These are phyloP conservation scores for Sporothrix inflata DNA, from an alignment of 2,329 filamentous ascomycete species.

Conservation along the genomic window DNA sequence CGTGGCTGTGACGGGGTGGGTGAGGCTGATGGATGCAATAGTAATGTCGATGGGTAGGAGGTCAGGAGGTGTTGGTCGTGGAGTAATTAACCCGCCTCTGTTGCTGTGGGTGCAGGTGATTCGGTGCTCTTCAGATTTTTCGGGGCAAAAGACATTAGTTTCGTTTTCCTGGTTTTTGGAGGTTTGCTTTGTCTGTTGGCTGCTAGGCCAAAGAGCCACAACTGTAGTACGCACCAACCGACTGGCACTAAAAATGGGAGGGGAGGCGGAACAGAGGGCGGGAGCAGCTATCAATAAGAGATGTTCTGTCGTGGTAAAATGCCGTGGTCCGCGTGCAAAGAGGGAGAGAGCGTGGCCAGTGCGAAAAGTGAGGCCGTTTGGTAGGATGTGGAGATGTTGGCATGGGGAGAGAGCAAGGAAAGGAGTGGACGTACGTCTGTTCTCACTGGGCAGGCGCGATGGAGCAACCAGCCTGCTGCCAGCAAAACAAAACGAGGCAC, in stretches of 20 bases:
- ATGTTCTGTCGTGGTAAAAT: not conserved
- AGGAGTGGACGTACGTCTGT: constrained; percentile 16
- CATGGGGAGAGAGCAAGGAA: not conserved
- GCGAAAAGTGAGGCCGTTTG: constrained; percentile 12
- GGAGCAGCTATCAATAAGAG: not conserved
- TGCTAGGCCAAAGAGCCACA: not conserved
- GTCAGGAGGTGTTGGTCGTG: not conserved
- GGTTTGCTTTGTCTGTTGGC: constrained; percentile 7
- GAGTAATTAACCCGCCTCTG: constrained; percentile 2
- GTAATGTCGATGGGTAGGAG: not conserved
- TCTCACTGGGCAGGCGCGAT: constrained; percentile 29
- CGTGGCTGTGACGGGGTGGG: not conserved
- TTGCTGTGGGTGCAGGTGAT: constrained; percentile 14
- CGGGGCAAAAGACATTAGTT: constrained; percentile 16
- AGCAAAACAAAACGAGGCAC: constrained; percentile 26
- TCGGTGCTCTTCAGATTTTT: constrained; percentile 23
- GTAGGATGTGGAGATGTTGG: constrained; percentile 17
- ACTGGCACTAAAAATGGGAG: constrained; percentile 2
- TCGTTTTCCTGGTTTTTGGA: not conserved
- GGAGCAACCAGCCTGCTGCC: constrained; percentile 14
- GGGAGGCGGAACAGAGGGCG: not conserved
- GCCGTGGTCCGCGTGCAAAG: not conserved
- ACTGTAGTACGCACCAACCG: not conserved
- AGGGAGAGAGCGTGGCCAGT: not conserved
- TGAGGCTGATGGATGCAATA: constrained; percentile 11